Evolutionary conservation across 2,329 filamentous ascomycete species (phyloP), one percentile per base, ranked within the genome.

Genomic region (Hymenoscyphus scutula): DNA sequence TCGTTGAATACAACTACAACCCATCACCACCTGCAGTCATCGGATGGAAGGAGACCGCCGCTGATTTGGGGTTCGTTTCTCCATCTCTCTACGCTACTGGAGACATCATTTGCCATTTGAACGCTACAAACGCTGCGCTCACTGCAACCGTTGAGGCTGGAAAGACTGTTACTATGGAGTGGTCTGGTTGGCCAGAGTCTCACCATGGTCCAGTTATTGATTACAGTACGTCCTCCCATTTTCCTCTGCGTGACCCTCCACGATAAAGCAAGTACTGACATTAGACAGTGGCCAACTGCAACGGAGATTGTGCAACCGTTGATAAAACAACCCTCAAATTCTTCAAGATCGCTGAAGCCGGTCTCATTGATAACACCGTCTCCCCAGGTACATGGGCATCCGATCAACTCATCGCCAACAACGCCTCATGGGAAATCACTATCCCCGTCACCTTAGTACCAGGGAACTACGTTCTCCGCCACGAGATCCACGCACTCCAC

Each of bases 401-500:
- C 5, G 77, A 80, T 62, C 71, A 81, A 2, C 72, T 86, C 64
- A 83, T 84, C 67, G 71, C 75, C 60, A 78, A 79, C 69, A 84
- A 84, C 74, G 81, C 81, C 73, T 80, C 76, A 68, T 83, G 80
- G 78, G 77, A 76, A 25, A 73, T 80, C 29, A 78, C 74, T 3
- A 75, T 83, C 53, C 81, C 81, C 17, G 56, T 64, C 0, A 72
- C 75, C 23, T 71, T 82, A 53, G 72, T 68, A 4, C 66, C 78
- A 0, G 82, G 82, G 0, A 76, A 80, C 65, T 85, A 84, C 65
- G 79, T 85, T 34, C 69, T 85, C 37, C 76, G 83, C 1, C 81
- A 84, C 67, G 83, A 85, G 56, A 84, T 75, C 27, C 72, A 73
- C 27, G 72, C 71, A 15, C 65, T 74, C 7, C 71, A 73, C 64